Evolutionary conservation across 345 rosid species (phyloP).

Genomic region (Kandelia obovata): DNA sequence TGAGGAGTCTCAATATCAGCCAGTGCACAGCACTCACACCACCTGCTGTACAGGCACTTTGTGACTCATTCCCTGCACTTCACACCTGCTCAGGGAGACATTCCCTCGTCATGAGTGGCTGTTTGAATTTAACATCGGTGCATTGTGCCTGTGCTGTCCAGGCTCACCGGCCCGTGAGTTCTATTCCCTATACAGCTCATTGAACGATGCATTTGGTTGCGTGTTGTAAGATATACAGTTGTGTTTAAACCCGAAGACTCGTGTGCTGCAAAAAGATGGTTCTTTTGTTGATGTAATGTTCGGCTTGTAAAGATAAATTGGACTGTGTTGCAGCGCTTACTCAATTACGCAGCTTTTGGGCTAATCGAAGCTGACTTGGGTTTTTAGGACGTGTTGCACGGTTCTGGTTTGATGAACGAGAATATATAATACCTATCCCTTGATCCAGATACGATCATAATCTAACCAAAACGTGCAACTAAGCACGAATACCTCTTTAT

Average conservation of each 20-base stretch:
- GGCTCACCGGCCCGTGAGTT: constrained; percentile 50
- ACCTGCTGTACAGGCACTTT: constrained; percentile 84
- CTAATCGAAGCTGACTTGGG: not conserved
- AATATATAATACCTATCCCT: too few relatives aligned
- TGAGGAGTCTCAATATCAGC: constrained; percentile 87
- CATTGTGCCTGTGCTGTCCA: constrained; percentile 85
- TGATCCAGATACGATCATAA: too few relatives aligned
- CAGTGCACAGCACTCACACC: constrained; percentile 97
- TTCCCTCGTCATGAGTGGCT: constrained; percentile 95
- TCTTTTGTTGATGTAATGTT: constrained; percentile 7
- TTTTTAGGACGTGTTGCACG: not conserved
- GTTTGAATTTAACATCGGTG: constrained; percentile 80
- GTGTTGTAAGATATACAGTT: constrained; percentile 5
- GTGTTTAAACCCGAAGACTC: not conserved
- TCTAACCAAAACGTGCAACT: too few relatives aligned
- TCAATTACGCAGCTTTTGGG: not conserved
- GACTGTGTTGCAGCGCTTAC: not conserved
- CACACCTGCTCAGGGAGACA: constrained; percentile 96
- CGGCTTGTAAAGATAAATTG: not conserved
- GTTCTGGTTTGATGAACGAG: not conserved
- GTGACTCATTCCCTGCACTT: constrained; percentile 90
- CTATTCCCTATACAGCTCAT: constrained; percentile 52
- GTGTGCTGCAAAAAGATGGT: constrained; percentile 2
- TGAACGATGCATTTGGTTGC: constrained; percentile 19
- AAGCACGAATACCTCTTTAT: too few relatives aligned